These are phyloP conservation scores for Colletotrichum falcatum DNA, from an alignment of 2,329 filamentous ascomycete genomes.

Conservation along the genomic window DNA sequence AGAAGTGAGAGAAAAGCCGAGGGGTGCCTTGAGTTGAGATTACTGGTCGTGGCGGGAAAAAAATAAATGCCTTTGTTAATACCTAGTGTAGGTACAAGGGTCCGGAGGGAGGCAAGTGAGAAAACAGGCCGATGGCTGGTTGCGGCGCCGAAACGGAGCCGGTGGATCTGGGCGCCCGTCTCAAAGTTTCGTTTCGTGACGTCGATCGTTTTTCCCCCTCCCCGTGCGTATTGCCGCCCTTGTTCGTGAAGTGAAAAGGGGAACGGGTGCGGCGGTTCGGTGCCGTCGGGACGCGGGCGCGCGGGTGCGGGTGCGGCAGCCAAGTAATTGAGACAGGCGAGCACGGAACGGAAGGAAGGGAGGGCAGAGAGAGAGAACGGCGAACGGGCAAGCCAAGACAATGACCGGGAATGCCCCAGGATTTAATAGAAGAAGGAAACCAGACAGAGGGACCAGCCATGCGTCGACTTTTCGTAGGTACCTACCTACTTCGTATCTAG, in stretches of 20 bases:
- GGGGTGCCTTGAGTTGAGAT: not conserved
- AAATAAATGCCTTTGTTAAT: not conserved
- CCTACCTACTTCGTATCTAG: too few relatives aligned
- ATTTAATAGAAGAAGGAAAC: slow-evolving; percentile 20
- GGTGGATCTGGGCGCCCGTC: slow-evolving; percentile 21
- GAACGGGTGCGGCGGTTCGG: slow-evolving; percentile 6
- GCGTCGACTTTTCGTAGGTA: not conserved
- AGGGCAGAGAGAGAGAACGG: not conserved
- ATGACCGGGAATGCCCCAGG: slow-evolving; percentile 16
- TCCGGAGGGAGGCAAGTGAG: not conserved
- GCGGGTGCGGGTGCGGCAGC: slow-evolving; percentile 9
- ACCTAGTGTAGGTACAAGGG: too few relatives aligned
- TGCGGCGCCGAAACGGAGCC: slow-evolving; percentile 37
- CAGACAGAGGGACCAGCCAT: not conserved
- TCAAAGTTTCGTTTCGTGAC: slow-evolving; percentile 34
- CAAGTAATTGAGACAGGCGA: slow-evolving; percentile 2
- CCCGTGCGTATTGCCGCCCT: not conserved
- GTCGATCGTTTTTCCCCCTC: slow-evolving; percentile 4
- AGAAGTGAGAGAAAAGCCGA: too few relatives aligned
- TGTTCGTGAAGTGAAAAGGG: not conserved
- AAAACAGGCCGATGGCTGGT: slow-evolving; percentile 10
- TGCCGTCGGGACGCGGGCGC: not conserved
- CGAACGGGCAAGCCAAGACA: slow-evolving; percentile 20
- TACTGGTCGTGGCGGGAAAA: too few relatives aligned
- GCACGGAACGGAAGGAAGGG: slow-evolving; percentile 4